Base-by-base conservation (phyloP, 805 yeast genomes). In the Candida stauntonica region DNA sequence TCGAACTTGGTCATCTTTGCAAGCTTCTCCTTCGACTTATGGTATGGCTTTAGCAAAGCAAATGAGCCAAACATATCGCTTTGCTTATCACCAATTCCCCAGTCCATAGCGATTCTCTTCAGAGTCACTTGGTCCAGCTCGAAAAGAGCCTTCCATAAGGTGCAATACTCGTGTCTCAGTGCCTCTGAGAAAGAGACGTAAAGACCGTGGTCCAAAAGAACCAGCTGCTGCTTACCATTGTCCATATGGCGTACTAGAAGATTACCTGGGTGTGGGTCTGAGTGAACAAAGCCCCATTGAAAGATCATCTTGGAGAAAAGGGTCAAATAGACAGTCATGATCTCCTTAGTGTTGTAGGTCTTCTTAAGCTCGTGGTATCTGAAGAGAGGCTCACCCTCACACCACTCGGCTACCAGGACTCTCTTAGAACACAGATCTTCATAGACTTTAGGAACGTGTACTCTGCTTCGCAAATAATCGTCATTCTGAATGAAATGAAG, bases 231-330 rank as follows among this genome's bases (percentile, higher is more conserved):
- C 12, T 37, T 36, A 5, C 54, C 50, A 1, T 38, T 28, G 2
- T 16, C 15, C 5, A 47, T 45, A 12, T 62, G 55, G 27, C 88
- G 62, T 4, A 79, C 75, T 39, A 85, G 54, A 47, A 85, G 59
- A 55, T 84, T 85, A 5, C 94, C 94, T 2, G 93, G 93, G 51
- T 84, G 94, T 11, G 91, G 86, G 41, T 79, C 85, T 23, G 81
- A 70, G 51, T 79, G 85, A n/a, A 79, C 73, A 41, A 75, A 65
- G 14, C 84, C 84, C 70, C 79, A 77, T 31, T 66, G 59, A 55
- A 77, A 79, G 14, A 77, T 75, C 60, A 76, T 82, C 45, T 68
- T 67, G 5, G 77, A 73, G 41, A 75, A 75, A 7, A 74, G 62
- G 17, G 61, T 60, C 19, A 75, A 52, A 39, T 75, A 75, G 38